Conservation (phyloP, 148 eudicot species). For the Bassia scoparia region DNA sequence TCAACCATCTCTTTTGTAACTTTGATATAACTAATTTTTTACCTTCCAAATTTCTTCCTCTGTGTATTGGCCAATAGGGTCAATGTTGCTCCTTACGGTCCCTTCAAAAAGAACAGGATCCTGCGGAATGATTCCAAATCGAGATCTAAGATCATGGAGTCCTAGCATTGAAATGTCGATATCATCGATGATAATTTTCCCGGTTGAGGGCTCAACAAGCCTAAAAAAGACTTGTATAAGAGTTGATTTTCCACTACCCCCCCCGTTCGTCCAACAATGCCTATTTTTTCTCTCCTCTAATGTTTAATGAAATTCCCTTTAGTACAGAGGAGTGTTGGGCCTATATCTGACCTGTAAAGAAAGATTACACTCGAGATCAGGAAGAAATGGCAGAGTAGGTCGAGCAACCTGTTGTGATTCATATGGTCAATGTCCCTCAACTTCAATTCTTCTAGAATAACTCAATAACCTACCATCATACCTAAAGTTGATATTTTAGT, state of each 20-base stretch:
- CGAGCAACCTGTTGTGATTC: no score
- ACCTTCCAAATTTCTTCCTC: slow-evolving; percentile 99
- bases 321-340: slow-evolving; percentile 81
- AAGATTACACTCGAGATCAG: not conserved
- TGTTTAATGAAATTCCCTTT: slow-evolving; percentile 72
- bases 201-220: slow-evolving; percentile 86
- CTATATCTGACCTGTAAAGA: slow-evolving; percentile 79
- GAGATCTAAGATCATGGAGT: slow-evolving; percentile 91
- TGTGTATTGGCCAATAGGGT: slow-evolving; percentile 71
- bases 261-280: slow-evolving; percentile 98
- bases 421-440: no score
- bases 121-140: slow-evolving; percentile 98
- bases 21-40: not conserved
- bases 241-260: slow-evolving; percentile 97
- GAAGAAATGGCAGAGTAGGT: no score
- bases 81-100: slow-evolving; percentile 89
- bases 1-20: not conserved
- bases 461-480: no score
- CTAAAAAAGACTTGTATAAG: slow-evolving; percentile 87
- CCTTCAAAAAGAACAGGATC: slow-evolving; percentile 98
- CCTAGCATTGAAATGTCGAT: slow-evolving; percentile 71
- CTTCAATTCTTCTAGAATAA: no score
- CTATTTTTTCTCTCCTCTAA: slow-evolving; percentile 84
- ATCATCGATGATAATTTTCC: slow-evolving; percentile 67
- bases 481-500: no score